A percentile compares a stretch with the other conserved stretches of the same genome.
Evolutionary conservation across 768 basidiomycete genomes (phyloP).

Genomic region (Favolaschia claudopus): DNA sequence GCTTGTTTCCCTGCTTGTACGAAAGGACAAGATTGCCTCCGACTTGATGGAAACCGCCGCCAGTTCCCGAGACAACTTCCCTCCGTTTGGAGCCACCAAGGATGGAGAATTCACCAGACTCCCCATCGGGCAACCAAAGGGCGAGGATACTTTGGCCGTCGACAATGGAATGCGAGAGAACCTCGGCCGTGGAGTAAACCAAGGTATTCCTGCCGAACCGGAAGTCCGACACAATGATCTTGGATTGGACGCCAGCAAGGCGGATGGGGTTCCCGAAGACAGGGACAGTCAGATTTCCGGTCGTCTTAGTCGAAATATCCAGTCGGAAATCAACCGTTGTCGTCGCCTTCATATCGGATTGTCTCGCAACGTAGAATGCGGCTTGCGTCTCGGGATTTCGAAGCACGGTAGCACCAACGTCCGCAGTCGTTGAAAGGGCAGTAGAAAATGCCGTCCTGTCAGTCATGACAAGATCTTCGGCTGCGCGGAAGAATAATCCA

Average conservation of each 20-base stretch:
- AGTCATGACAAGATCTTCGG: slow-evolving; percentile 62
- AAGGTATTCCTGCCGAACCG: slow-evolving; percentile 56
- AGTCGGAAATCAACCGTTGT: slow-evolving; percentile 49
- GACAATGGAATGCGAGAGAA: slow-evolving; percentile 55
- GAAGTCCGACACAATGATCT: slow-evolving; percentile 61
- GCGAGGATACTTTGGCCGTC: slow-evolving; percentile 51
- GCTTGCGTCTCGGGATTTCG: slow-evolving; percentile 57
- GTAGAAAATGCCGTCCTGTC: slow-evolving; percentile 53
- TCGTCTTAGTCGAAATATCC: slow-evolving; percentile 47
- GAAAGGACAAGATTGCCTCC: slow-evolving; percentile 22
- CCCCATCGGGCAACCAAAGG: slow-evolving; percentile 40
- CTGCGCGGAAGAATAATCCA: slow-evolving; percentile 62
- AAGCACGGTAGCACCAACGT: slow-evolving; percentile 51
- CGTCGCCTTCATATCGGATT: slow-evolving; percentile 55
- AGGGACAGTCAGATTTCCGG: slow-evolving; percentile 52
- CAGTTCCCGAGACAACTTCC: slow-evolving; percentile 41
- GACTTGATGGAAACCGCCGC: slow-evolving; percentile 24
- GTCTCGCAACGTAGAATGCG: slow-evolving; percentile 60
- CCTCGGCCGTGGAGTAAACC: slow-evolving; percentile 61
- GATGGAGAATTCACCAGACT: slow-evolving; percentile 33
- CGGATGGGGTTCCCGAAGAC: slow-evolving; percentile 39
- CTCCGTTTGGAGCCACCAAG: slow-evolving; percentile 42
- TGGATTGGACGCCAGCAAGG: slow-evolving; percentile 60
- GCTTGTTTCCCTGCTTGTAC: slow-evolving; percentile 41
- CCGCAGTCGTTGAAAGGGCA: slow-evolving; percentile 32